phyloP scores from a whole-genome alignment of 345 rosid species.

The Fremontodendron californicum region DNA sequence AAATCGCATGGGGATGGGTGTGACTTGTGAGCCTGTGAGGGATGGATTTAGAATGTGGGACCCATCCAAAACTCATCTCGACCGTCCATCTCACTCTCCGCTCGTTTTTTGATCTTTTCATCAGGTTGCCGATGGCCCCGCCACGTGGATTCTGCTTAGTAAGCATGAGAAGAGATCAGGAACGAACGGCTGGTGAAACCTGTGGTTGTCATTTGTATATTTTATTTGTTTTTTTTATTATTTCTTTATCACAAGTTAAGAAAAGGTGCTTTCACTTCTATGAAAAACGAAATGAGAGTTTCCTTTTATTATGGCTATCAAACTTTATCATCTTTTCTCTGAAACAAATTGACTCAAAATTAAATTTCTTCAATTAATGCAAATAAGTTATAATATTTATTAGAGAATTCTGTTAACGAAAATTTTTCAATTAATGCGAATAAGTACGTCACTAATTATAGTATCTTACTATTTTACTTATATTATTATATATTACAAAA shows the following conservation, averaged over 20 bases:
- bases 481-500: too few species aligned
- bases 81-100: neutral
- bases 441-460: too few species aligned
- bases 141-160: neutral
- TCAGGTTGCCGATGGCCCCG: neutral
- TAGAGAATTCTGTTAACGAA: too few species aligned
- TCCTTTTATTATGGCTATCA: too few species aligned
- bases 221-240: neutral
- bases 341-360: too few species aligned
- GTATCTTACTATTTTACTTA: too few species aligned
- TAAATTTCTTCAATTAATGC: too few species aligned
- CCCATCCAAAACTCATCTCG: neutral
- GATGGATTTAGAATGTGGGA: neutral
- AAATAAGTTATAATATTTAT: too few species aligned
- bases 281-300: too few species aligned
- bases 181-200: neutral
- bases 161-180: neutral
- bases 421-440: too few species aligned
- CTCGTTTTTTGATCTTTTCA: neutral
- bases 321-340: too few species aligned
- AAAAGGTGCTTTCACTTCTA: neutral
- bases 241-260: neutral
- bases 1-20: slow-evolving; percentile 35
- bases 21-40: too few species aligned
- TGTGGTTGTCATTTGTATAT: neutral